phyloP scores from a whole-genome alignment of 2,329 filamentous ascomycete genomes.

The Fusarium sp. region DNA sequence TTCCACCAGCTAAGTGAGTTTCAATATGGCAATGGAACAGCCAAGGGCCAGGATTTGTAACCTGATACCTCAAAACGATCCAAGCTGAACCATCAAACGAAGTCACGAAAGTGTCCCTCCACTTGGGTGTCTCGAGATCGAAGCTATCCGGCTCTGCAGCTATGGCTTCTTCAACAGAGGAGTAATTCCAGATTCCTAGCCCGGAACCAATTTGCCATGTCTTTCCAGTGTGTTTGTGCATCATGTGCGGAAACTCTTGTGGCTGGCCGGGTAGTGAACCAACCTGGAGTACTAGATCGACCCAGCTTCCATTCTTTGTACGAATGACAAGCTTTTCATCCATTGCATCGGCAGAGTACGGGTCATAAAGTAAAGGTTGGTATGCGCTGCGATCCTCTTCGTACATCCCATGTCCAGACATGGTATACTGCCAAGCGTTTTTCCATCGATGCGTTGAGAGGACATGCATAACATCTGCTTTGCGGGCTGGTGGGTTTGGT shows the following conservation, averaged over 20 bases:
- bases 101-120: constrained; percentile 8
- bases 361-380: constrained; percentile 2
- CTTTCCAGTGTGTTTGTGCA: constrained; percentile 13
- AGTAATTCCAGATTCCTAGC: constrained; percentile 6
- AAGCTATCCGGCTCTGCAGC: neutral
- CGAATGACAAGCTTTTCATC: constrained; percentile 6
- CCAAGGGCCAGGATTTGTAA: constrained; percentile 8
- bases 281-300: constrained; percentile 10
- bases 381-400: constrained; percentile 6
- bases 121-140: constrained; percentile 4
- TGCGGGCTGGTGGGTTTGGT: constrained; percentile 3
- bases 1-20: constrained; percentile 2
- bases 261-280: constrained; percentile 5
- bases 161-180: constrained; percentile 7
- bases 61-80: constrained; percentile 8
- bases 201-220: constrained; percentile 12
- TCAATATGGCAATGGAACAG: constrained; percentile 11
- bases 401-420: constrained; percentile 5
- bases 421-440: constrained; percentile 6
- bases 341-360: neutral
- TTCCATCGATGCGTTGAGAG: constrained; percentile 9
- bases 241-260: constrained; percentile 7
- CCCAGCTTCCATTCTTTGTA: constrained; percentile 12
- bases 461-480: constrained; percentile 13
- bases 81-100: constrained; percentile 8